Base-by-base conservation (phyloP, 257 asterid species). In the Primulina eburnea region DNA sequence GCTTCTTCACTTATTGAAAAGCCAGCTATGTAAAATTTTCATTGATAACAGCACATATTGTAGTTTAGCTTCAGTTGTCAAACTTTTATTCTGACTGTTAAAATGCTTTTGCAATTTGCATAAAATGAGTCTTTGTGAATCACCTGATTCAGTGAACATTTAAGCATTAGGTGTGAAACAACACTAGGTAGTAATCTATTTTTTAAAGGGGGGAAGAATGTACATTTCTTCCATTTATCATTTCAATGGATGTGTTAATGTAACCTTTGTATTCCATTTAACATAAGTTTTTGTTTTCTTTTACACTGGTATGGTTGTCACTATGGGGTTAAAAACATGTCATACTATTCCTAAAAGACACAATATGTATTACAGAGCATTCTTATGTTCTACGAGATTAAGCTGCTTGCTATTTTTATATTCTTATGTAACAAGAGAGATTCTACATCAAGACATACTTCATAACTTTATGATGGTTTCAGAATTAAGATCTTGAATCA, bases 391-490 rank as follows among this genome's bases (percentile, higher is more conserved):
- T 40, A 14, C 10, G 21, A 35, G 26, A 47, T 26, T 3, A 40
- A 20, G 34, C 32, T 28, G 53, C 33, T 43, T 43, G 62, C 68
- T 61, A 43, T 9, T 55, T 26, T 58, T 61, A 34, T 61, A 43
- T 9, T 55, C 60, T 58, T 61, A 34, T 8, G 40, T 35, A 8
- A 16, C n/a, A 11, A 55, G 47, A 43, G 50, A 60, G 33, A 9
- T 18, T 69, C n/a, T 30, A 17, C 8, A 30, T 37, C 57, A 12
- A 47, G 40, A 71, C 30, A 52, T 32, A 53, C 34, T 52, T 47
- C 17, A 24, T 64, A n/a, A 58, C 17, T 60, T 8, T 70, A 56
- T 52, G 17, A 16, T 74, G 20, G 64, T 62, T 34, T 55, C 60
- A 35, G 53, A 50, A 10, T 20, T n/a, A 21, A 60, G 40, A 63